phyloP scores from a whole-genome alignment of 2,329 filamentous ascomycete genomes.

The Penicillium sp. region DNA sequence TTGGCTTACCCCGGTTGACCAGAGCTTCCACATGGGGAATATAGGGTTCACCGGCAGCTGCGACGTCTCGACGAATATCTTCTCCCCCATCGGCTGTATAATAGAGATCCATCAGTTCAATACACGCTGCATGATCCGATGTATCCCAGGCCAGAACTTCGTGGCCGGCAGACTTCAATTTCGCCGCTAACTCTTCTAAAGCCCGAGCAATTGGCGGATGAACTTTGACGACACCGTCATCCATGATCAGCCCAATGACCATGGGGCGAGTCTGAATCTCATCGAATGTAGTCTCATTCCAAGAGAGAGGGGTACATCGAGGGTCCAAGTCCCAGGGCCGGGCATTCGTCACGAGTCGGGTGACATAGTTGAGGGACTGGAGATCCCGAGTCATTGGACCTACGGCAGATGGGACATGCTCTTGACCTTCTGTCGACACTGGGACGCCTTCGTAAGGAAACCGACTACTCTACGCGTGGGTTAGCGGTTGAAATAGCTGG shows the following conservation, averaged over 20 bases:
- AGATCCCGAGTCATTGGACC: conserved; percentile 60
- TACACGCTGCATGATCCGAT: conserved; percentile 53
- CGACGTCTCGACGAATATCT: conserved; percentile 59
- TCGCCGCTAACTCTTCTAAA: conserved; percentile 36
- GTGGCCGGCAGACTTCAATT: conserved; percentile 52
- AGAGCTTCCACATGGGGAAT: conserved; percentile 61
- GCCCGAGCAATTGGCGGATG: conserved; percentile 57
- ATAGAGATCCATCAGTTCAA: conserved; percentile 61
- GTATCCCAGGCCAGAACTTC: conserved; percentile 57
- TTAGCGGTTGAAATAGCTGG: background rate
- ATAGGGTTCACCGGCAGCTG: conserved; percentile 59
- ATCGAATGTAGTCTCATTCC: conserved; percentile 51
- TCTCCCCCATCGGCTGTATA: conserved; percentile 65
- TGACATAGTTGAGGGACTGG: conserved; percentile 52
- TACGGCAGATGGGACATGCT: conserved; percentile 64
- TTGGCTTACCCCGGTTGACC: conserved; percentile 53
- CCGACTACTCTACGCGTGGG: conserved; percentile 50
- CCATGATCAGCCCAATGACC: conserved; percentile 52
- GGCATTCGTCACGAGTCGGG: conserved; percentile 48
- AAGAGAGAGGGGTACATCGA: conserved; percentile 54
- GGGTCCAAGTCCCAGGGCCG: conserved; percentile 59
- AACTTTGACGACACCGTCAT: conserved; percentile 57
- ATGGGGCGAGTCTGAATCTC: conserved; percentile 46
- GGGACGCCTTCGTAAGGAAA: conserved; percentile 60
- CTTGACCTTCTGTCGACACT: conserved; percentile 64